Percentiles rank a stretch among this genome's conserved stretches.
Conservation (phyloP, 169 alveolate species). For the Plasmodium adleri region DNA sequence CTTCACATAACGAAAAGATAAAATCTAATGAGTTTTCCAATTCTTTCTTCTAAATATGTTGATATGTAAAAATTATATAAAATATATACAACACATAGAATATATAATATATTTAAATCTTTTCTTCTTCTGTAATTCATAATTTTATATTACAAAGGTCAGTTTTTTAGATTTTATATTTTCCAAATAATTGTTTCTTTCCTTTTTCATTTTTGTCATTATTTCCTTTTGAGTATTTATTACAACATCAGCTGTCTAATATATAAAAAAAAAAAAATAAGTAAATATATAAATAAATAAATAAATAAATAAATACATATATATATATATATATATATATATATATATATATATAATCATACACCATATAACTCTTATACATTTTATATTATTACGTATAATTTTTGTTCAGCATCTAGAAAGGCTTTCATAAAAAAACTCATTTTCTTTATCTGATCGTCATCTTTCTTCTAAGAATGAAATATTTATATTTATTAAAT, state of each 20-base stretch:
- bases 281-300: background rate
- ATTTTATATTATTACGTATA: slow-evolving; percentile 28
- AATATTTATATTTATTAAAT: background rate
- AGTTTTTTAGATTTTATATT: slow-evolving; percentile 26
- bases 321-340: background rate
- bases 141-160: slow-evolving; percentile 25
- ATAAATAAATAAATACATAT: background rate
- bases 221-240: slow-evolving; percentile 55
- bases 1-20: slow-evolving; percentile 66
- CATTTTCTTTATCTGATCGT: slow-evolving; percentile 25
- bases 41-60: slow-evolving; percentile 43
- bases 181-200: slow-evolving; percentile 37
- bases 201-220: slow-evolving; percentile 58
- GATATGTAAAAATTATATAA: background rate
- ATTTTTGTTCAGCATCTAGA: slow-evolving; percentile 62
- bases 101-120: no score
- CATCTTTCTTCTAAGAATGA: slow-evolving; percentile 21
- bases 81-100: background rate
- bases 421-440: slow-evolving; percentile 56
- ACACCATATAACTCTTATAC: background rate
- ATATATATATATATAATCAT: background rate
- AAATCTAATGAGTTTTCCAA: slow-evolving; percentile 59
- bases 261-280: background rate
- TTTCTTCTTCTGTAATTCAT: no score
- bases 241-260: slow-evolving; percentile 61